Percentiles rank a stretch among this genome's conserved stretches.
Conservation (phyloP, 2,329 filamentous ascomycete species). For the Colletotrichum ledebouriae region DNA sequence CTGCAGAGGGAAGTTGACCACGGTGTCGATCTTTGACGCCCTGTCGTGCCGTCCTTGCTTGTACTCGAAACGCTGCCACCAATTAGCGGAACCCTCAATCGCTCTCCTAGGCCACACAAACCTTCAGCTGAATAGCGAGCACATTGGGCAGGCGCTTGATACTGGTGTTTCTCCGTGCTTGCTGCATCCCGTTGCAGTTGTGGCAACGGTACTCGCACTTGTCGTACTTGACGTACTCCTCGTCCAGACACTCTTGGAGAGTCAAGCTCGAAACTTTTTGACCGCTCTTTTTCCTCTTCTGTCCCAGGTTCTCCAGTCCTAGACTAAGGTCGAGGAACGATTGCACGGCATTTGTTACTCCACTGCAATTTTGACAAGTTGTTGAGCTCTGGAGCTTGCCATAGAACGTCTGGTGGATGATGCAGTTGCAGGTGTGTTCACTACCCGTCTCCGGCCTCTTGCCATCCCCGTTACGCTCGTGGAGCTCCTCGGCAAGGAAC, state of each 20-base stretch:
- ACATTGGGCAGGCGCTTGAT: conserved; percentile 91
- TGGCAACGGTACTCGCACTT: conserved; percentile 91
- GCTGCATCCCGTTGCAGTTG: conserved; percentile 81
- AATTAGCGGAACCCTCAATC: conserved; percentile 24
- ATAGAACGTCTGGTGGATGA: conserved; percentile 95
- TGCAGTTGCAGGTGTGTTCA: conserved; percentile 82
- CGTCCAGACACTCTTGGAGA: conserved; percentile 80
- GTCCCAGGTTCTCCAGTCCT: conserved; percentile 81
- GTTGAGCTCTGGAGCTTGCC: conserved; percentile 92
- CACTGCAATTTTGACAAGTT: conserved; percentile 89
- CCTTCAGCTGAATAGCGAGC: conserved; percentile 92
- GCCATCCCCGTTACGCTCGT: conserved; percentile 82
- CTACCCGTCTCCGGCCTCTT: conserved; percentile 71
- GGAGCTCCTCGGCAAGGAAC: conserved; percentile 92
- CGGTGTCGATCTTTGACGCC: conserved; percentile 87
- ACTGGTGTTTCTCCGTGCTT: conserved; percentile 85
- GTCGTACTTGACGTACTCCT: conserved; percentile 89
- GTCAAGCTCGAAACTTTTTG: conserved; percentile 65
- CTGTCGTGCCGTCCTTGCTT: conserved; percentile 73
- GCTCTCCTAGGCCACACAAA: conserved; percentile 53
- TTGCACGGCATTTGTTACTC: conserved; percentile 85
- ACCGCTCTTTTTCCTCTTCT: conserved; percentile 72
- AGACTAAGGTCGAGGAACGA: conserved; percentile 93
- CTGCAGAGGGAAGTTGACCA: conserved; percentile 86
- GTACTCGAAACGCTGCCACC: conserved; percentile 77